Evolutionary conservation across 768 basidiomycete species (phyloP), one percentile per base, ranked within the genome.

Genomic region (Xerocomus brunneocitrinus): DNA sequence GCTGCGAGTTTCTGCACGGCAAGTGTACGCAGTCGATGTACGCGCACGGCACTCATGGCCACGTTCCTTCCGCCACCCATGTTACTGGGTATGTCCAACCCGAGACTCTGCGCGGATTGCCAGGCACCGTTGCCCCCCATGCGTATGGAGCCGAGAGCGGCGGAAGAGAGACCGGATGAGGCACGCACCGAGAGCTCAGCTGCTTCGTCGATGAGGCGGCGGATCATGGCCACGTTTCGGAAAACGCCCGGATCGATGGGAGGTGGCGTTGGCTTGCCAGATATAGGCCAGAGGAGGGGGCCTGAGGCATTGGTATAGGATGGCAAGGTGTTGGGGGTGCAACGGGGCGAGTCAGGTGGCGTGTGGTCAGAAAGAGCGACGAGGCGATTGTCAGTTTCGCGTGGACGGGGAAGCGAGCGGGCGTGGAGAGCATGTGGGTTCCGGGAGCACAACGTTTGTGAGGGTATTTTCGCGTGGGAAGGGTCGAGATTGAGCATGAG

Each of bases 171-270:
- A 2, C 92, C 91, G 3, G 90, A 93, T 8, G 90, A 81, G 13
- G 92, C 92, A 38, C 92, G 85, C 5, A 95, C 87, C 12, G 88
- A 90, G 7, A 95, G 76, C 64, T 93, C 92, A 2, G 91, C 82
- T 1, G 92, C 92, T 64, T 92, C 91, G 64, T 95, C 92, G 57
- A 95, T 90, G 35, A 93, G 81, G 48, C 83, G 74, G 22, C 92
- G 82, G 50, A 95, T 91, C 27, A 79, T 73, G 0, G 81, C 76
- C 24, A 93, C 84, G 45, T 80, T 86, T 22, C 83, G 82, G 59
- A 95, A 91, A 1, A 91, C 89, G 38, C 89, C 91, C 1, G 91
- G 90, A 62, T 94, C 92, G 48, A 95, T 90, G 12, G 91, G 92
- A 0, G 91, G 90, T 0, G 92, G 92, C 0, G 83, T 79, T 3